phyloP scores from a whole-genome alignment of 139 green algal species.

The Gonium pectorale region DNA sequence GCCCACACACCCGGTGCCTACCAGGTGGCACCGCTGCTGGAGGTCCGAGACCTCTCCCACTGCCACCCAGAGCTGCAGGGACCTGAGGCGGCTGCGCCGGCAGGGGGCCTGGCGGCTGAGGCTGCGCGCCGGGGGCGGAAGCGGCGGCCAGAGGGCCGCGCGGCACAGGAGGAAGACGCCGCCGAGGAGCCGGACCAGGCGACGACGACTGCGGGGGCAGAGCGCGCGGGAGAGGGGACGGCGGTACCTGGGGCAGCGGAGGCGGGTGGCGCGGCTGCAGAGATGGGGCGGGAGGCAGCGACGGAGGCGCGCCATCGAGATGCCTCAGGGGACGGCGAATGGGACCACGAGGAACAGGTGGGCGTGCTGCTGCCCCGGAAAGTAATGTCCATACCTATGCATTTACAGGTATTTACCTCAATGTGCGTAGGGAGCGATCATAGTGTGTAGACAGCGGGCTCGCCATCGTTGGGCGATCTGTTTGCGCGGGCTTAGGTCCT shows the following conservation, averaged over 20 bases:
- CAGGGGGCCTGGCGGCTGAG: background rate
- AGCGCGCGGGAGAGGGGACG: too few relatives aligned
- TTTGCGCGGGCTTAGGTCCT: too few relatives aligned
- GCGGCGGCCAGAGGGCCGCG: background rate
- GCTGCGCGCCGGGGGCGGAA: background rate
- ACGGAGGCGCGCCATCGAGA: background rate
- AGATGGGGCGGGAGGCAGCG: background rate
- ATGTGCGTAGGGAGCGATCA: too few relatives aligned
- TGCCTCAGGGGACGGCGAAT: background rate
- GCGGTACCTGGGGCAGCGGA: background rate
- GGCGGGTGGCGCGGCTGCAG: background rate
- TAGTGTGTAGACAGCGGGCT: too few relatives aligned
- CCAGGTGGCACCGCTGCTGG: conserved; percentile 44
- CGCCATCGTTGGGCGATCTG: too few relatives aligned
- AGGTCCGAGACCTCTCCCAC: conserved; percentile 32
- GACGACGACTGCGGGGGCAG: too few relatives aligned
- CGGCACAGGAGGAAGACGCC: background rate
- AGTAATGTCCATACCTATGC: too few relatives aligned
- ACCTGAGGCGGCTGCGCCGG: background rate
- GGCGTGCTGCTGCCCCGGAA: too few relatives aligned
- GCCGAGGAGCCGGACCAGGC: background rate
- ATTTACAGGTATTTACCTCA: too few relatives aligned
- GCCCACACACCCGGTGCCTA: too few relatives aligned
- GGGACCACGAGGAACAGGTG: conserved; percentile 8
- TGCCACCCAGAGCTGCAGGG: conserved; percentile 20